These are phyloP conservation scores for Apophysomyces ossiformis DNA, from an alignment of 371 early-diverging fungal species.

Conservation along the genomic window DNA sequence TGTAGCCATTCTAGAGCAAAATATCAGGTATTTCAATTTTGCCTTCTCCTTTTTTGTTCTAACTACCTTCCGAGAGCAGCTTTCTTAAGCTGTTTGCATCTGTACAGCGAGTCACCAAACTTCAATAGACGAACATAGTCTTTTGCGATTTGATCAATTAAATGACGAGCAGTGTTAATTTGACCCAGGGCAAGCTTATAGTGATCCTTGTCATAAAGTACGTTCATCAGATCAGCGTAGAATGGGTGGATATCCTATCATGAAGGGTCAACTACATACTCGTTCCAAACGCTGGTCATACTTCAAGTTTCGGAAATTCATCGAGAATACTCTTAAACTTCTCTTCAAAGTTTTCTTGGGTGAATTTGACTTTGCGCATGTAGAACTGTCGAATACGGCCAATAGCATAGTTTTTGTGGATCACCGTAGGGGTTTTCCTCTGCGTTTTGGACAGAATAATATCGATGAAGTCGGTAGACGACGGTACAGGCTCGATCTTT, in stretches of 20 bases:
- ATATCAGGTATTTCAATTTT: background rate
- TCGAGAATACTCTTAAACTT: constrained; percentile 92
- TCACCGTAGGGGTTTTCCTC: constrained; percentile 99
- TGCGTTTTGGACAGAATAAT: constrained; percentile 99
- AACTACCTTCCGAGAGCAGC: constrained; percentile 83
- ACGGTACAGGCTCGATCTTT: constrained; percentile 97
- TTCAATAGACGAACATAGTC: constrained; percentile 98
- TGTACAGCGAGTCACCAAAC: constrained; percentile 99
- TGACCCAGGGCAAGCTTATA: constrained; percentile 99
- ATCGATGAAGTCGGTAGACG: constrained; percentile 96
- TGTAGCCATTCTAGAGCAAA: constrained; percentile 92
- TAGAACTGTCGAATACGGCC: constrained; percentile 99
- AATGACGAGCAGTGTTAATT: constrained; percentile 96
- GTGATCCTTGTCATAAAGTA: constrained; percentile 99
- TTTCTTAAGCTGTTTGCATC: constrained; percentile 99
- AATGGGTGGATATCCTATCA: constrained; percentile 98
- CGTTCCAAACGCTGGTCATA: constrained; percentile 38
- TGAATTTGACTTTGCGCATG: constrained; percentile 99
- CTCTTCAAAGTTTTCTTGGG: constrained; percentile 97
- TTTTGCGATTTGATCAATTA: constrained; percentile 96
- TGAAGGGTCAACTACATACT: background rate
- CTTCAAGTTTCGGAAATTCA: constrained; percentile 99
- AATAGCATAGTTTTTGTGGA: constrained; percentile 96
- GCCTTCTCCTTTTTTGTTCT: background rate
- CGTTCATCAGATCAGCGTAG: constrained; percentile 99